Base-by-base conservation (phyloP, 2,329 filamentous ascomycete species). In the Trichoderma sp. region DNA sequence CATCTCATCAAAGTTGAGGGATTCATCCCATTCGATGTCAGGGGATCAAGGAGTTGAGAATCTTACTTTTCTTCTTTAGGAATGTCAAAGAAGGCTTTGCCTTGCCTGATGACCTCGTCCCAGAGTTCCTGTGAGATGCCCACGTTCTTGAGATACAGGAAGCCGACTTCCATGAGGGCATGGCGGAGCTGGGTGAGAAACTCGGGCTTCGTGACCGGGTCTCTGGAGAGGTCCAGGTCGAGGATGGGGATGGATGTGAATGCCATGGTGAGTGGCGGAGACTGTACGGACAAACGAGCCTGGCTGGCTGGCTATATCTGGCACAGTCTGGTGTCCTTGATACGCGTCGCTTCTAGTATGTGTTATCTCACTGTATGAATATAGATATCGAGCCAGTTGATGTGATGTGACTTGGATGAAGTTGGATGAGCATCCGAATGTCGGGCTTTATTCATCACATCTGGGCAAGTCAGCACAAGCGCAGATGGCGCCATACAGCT, bases 81-180 rank as follows among this genome's bases (percentile, higher is more conserved):
- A 64, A 96, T 82, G 66, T 91, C 86, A 71, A 96, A 96, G 77
- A 96, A 95, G 0, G 78, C 81, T 62, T 85, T 86, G 51, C 90
- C 91, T 72, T 92, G 83, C 2, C 78, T 72, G 61, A 92, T 87
- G 28, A 94, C 90, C 67, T 83, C 77, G 26, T 84, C 73, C 70
- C 90, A 87, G 60, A 94, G 78, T 45, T 84, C 79, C 17, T 88
- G 83, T 5, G 89, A 81, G 58, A 94, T 87, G 24, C 89, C 90
- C 2, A 91, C 88, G 72, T 96, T 93, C 73, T 88, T 89, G 67
- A 96, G 84, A 73, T 96, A 96, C 24, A 96, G 76, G 72, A 96
- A 96, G 1, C 92, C 92, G n/a, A 96, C 90, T 74, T 94, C 90
- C 71, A 96, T 85, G 39, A 96, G 79, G 0, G 91, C 91, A 76